Conservation (phyloP, 2,329 filamentous ascomycete genomes). For the Fusarium agapanthi region DNA sequence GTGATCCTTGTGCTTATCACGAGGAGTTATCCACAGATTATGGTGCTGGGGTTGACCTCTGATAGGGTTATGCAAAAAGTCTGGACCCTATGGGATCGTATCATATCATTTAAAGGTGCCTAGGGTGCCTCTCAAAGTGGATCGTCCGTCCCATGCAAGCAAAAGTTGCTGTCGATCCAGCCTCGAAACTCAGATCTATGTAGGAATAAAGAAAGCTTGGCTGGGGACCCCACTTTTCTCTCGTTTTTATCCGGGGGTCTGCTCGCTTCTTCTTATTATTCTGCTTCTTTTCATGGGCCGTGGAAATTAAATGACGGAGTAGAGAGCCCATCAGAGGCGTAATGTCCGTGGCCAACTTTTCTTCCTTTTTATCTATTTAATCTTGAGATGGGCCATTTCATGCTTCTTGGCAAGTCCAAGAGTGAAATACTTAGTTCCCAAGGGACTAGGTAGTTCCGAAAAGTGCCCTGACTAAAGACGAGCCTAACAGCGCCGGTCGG, state of each 20-base stretch:
- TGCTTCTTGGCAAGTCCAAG: too few species aligned
- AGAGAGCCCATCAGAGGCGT: conserved; percentile 1
- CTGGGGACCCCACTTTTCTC: background rate
- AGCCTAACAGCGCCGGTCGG: background rate
- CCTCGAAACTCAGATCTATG: conserved; percentile 30
- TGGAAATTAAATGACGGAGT: conserved; percentile 34
- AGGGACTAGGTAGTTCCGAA: background rate
- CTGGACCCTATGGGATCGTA: conserved; percentile 11
- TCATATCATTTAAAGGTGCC: conserved; percentile 13
- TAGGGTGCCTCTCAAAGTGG: conserved; percentile 11
- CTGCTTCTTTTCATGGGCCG: background rate
- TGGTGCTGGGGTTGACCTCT: background rate
- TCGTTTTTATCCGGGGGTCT: conserved; percentile 9
- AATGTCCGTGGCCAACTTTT: conserved; percentile 8
- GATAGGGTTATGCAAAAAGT: conserved; percentile 7
- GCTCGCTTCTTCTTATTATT: conserved; percentile 10
- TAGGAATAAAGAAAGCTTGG: conserved; percentile 26
- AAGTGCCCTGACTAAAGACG: conserved; percentile 16
- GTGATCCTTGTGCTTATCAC: background rate
- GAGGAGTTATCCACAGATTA: background rate
- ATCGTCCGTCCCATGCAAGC: background rate
- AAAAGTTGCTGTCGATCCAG: conserved; percentile 24
- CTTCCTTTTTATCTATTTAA: background rate
- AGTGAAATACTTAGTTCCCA: background rate
- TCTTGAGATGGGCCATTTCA: background rate